Evolutionary conservation across 2,329 filamentous ascomycete species (phyloP), one percentile per base, ranked within the genome.

Genomic region (Teratosphaeria pseudoeucalypti): DNA sequence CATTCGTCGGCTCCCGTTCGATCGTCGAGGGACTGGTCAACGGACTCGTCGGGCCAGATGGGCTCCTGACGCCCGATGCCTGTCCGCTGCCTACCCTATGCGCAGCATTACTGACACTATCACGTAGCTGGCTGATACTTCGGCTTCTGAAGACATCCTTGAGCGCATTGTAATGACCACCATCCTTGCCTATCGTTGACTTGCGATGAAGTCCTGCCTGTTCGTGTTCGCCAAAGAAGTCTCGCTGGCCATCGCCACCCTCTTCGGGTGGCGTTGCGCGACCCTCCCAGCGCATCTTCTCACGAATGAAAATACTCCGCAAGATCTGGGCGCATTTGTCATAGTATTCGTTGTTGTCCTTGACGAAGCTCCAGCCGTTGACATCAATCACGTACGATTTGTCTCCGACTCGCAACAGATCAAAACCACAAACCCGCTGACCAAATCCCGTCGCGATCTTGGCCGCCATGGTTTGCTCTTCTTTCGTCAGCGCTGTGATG

Each of bases 291-390:
- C 84, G 82, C 57, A 84, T 75, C 68, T 86, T 90, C 73, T 96
- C 92, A 64, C 85, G 85, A 64, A 95, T 79, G 66, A 99, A 97
- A 71, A 95, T 89, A 6, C 94, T 87, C 70, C 86, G 89, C 57
- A 99, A 78, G 55, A 97, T 96, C 61, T 80, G 86, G 26, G 94
- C 85, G 66, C 88, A 94, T 69, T 90, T 90, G 69, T 97, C 89
- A 72, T 99, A 99, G 74, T 99, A 99, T 62, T 95, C 92, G 63
- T 96, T 92, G 68, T 99, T 99, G 73, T 99, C 95, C 73, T 99
- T 99, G 73, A 99, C 94, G 69, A 99, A 99, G 71, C 92, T 97
- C 95, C 95, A 99, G 12, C 94, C 94, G 73, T 99, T 99, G 67
- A 99, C 94, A 69, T 99, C 94, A 66, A 99, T 99, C 55, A 99